Evolutionary conservation across 768 basidiomycete genomes (phyloP).

Genomic region (Austroboletus eburneus): DNA sequence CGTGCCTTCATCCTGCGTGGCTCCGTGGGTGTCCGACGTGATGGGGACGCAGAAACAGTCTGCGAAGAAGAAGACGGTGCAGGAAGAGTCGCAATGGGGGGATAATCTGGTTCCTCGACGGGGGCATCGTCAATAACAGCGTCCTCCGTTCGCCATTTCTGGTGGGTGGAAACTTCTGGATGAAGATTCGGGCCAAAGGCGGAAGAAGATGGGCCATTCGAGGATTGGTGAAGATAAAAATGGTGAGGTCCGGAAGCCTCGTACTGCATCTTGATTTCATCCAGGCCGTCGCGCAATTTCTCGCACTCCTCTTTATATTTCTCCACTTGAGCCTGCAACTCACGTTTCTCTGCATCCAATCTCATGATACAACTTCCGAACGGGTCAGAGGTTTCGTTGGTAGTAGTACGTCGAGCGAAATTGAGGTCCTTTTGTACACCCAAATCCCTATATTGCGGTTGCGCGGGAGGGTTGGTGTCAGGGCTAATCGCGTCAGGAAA

Average conservation of each 20-base stretch:
- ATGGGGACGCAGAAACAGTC: background rate
- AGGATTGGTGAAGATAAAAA: background rate
- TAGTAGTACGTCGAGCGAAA: slow-evolving; percentile 16
- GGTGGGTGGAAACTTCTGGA: slow-evolving; percentile 10
- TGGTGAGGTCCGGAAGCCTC: background rate
- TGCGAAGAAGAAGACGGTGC: slow-evolving; percentile 9
- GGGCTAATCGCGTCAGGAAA: slow-evolving; percentile 1
- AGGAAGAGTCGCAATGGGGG: slow-evolving; percentile 17
- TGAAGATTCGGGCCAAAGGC: background rate
- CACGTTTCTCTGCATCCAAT: slow-evolving; percentile 16
- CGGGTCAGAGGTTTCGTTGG: background rate
- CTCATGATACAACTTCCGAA: slow-evolving; percentile 12
- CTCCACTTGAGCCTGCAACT: slow-evolving; percentile 9
- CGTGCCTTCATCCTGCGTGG: slow-evolving; percentile 5
- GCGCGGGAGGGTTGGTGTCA: slow-evolving; percentile 1
- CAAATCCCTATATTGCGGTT: slow-evolving; percentile 15
- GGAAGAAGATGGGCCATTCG: slow-evolving; percentile 2
- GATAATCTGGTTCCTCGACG: slow-evolving; percentile 5
- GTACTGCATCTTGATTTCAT: slow-evolving; percentile 13
- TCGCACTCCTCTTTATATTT: slow-evolving; percentile 6
- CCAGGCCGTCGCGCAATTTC: slow-evolving; percentile 3
- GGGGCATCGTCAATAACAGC: background rate
- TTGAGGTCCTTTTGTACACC: slow-evolving; percentile 22
- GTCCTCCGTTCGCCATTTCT: slow-evolving; percentile 16
- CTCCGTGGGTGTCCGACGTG: slow-evolving; percentile 9